Conservation (phyloP, 2,329 filamentous ascomycete genomes). For the Lojkania enalia region DNA sequence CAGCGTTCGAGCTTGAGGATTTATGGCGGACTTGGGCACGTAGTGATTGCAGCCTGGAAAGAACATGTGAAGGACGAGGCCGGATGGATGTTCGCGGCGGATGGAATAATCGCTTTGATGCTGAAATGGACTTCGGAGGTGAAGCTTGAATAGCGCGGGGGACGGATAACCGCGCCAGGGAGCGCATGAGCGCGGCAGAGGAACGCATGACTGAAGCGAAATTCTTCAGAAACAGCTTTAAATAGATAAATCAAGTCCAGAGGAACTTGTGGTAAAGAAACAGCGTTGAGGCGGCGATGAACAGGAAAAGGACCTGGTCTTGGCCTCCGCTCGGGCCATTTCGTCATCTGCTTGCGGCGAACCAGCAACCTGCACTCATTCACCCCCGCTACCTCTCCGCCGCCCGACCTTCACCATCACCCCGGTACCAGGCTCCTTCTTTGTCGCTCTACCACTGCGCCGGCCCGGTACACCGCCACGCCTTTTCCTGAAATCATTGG, state of each 20-base stretch:
- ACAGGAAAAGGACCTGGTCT: background rate
- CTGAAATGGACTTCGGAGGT: slow-evolving; percentile 28
- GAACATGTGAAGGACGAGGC: slow-evolving; percentile 20
- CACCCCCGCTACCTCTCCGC: background rate
- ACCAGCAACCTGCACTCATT: background rate
- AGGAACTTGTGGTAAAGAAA: no score
- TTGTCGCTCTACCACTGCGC: no score
- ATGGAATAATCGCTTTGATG: slow-evolving; percentile 28
- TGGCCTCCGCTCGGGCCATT: slow-evolving; percentile 12
- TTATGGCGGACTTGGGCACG: slow-evolving; percentile 25
- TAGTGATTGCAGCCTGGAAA: slow-evolving; percentile 14
- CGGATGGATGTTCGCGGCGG: slow-evolving; percentile 31
- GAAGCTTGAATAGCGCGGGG: slow-evolving; percentile 18
- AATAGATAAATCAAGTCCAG: no score
- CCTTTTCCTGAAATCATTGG: background rate
- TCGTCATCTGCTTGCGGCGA: slow-evolving; percentile 25
- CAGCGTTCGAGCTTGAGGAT: slow-evolving; percentile 24
- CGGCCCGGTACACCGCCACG: background rate
- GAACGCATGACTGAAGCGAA: slow-evolving; percentile 36
- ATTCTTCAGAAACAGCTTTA: no score
- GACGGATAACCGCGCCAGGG: slow-evolving; percentile 22
- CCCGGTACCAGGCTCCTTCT: no score
- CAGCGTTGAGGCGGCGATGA: no score
- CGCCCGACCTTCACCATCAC: slow-evolving; percentile 1
- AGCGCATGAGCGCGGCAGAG: slow-evolving; percentile 27